phyloP scores from a whole-genome alignment of 768 basidiomycete species.

The Xerocomellus intermedius region DNA sequence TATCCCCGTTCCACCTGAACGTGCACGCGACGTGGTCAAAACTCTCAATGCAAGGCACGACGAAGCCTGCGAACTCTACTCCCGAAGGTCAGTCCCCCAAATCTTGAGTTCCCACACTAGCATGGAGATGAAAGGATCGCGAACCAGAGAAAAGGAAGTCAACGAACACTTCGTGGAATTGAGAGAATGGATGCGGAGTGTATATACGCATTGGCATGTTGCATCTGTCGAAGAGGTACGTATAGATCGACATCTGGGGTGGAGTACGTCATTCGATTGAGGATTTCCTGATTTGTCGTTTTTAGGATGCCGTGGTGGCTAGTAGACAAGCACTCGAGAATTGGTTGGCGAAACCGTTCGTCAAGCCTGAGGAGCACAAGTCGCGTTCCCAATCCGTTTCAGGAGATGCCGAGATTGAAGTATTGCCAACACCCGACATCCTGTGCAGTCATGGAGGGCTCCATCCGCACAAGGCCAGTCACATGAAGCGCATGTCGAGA shows the following conservation, averaged over 20 bases:
- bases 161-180: slow-evolving; percentile 47
- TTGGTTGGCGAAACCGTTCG: slow-evolving; percentile 51
- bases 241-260: slow-evolving; percentile 5
- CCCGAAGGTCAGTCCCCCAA: slow-evolving; percentile 41
- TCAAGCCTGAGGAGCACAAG: slow-evolving; percentile 21
- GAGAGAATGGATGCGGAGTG: slow-evolving; percentile 52
- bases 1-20: slow-evolving; percentile 48
- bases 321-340: slow-evolving; percentile 57
- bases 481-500: slow-evolving; percentile 68
- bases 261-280: slow-evolving; percentile 5
- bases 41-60: slow-evolving; percentile 56
- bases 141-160: slow-evolving; percentile 42
- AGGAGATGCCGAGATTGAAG: slow-evolving; percentile 21
- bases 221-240: slow-evolving; percentile 48
- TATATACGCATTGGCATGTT: slow-evolving; percentile 65
- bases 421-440: slow-evolving; percentile 43
- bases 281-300: slow-evolving; percentile 15
- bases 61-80: slow-evolving; percentile 49
- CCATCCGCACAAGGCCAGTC: slow-evolving; percentile 54
- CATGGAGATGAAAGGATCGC: slow-evolving; percentile 15
- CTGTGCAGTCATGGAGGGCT: slow-evolving; percentile 61
- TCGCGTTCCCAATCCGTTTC: slow-evolving; percentile 16
- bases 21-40: slow-evolving; percentile 53
- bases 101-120: slow-evolving; percentile 12
- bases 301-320: slow-evolving; percentile 55